Conservation (phyloP, 106 monocot species). For the Chionographis japonica region DNA sequence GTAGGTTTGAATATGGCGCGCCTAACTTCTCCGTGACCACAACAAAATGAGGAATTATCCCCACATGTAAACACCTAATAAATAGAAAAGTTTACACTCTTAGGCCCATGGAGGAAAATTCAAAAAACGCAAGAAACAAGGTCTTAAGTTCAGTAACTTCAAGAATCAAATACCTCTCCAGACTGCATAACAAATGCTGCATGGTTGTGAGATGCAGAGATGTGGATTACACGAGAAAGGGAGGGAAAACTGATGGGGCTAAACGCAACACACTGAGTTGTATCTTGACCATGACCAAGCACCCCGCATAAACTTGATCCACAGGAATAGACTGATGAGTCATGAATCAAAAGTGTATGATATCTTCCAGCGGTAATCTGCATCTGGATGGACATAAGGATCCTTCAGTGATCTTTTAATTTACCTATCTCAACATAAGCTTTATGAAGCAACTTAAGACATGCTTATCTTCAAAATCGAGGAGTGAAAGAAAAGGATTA, state of each 20-base stretch:
- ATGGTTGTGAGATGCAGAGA: constrained; percentile 92
- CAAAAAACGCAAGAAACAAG: not conserved
- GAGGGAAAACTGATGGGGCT: constrained; percentile 68
- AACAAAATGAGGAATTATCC: constrained; percentile 96
- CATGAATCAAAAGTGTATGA: constrained; percentile 79
- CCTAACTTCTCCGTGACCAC: constrained; percentile 90
- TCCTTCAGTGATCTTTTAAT: not conserved
- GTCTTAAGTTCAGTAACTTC: not conserved
- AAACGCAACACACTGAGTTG: constrained; percentile 76
- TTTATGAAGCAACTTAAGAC: too few species aligned
- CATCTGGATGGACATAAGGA: constrained; percentile 52
- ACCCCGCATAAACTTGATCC: constrained; percentile 99
- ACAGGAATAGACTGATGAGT: constrained; percentile 85
- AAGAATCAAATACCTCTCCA: constrained; percentile 69
- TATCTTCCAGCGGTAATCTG: constrained; percentile 90
- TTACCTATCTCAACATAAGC: too few species aligned
- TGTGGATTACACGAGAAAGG: constrained; percentile 53
- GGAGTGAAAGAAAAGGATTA: too few species aligned
- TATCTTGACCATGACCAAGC: constrained; percentile 93
- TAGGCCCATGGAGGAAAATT: not conserved
- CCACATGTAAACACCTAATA: constrained; percentile 92
- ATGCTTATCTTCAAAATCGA: too few species aligned
- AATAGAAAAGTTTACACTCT: constrained; percentile 4
- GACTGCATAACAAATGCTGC: constrained; percentile 91
- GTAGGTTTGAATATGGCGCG: constrained; percentile 83